These are phyloP conservation scores for Sporothrix globosa DNA, from an alignment of 2,329 filamentous ascomycete genomes.

Conservation along the genomic window DNA sequence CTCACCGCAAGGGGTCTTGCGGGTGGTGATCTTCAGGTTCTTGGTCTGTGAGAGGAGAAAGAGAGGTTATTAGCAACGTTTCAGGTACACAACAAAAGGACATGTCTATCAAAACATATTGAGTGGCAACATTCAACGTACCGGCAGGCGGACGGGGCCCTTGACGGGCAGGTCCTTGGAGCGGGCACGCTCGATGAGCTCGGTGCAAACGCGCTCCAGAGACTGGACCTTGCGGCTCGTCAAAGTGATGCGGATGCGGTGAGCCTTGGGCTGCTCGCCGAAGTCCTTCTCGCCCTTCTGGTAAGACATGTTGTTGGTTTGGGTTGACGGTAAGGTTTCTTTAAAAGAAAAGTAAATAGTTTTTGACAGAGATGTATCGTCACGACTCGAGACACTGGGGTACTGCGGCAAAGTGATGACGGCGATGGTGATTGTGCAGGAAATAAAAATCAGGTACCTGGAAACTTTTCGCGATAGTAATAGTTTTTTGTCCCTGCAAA, in stretches of 20 bases:
- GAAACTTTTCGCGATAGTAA: constrained; percentile 18
- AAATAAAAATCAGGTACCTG: neutral
- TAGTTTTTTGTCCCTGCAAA: constrained; percentile 16
- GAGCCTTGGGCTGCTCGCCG: constrained; percentile 70
- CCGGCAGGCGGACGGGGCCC: constrained; percentile 91
- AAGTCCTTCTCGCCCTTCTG: constrained; percentile 94
- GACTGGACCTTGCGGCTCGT: constrained; percentile 92
- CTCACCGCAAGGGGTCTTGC: constrained; percentile 99
- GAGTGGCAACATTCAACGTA: constrained; percentile 4
- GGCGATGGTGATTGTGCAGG: constrained; percentile 15
- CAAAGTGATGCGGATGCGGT: constrained; percentile 77
- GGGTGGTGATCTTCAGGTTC: constrained; percentile 93
- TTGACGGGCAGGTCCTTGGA: constrained; percentile 98
- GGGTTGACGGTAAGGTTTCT: constrained; percentile 26
- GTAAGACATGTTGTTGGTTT: constrained; percentile 75
- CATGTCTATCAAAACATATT: no score
- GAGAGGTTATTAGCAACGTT: neutral
- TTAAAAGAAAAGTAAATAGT: constrained; percentile 13
- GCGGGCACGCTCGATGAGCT: constrained; percentile 98
- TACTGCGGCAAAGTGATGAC: constrained; percentile 39
- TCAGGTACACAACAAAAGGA: neutral
- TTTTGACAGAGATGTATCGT: constrained; percentile 29
- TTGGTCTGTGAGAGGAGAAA: constrained; percentile 62
- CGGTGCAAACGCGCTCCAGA: constrained; percentile 97
- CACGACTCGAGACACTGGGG: constrained; percentile 38